Percentiles rank a stretch among this genome's conserved stretches.
Evolutionary conservation across 768 basidiomycete genomes (phyloP).

Genomic region (Trametopsis cervina): DNA sequence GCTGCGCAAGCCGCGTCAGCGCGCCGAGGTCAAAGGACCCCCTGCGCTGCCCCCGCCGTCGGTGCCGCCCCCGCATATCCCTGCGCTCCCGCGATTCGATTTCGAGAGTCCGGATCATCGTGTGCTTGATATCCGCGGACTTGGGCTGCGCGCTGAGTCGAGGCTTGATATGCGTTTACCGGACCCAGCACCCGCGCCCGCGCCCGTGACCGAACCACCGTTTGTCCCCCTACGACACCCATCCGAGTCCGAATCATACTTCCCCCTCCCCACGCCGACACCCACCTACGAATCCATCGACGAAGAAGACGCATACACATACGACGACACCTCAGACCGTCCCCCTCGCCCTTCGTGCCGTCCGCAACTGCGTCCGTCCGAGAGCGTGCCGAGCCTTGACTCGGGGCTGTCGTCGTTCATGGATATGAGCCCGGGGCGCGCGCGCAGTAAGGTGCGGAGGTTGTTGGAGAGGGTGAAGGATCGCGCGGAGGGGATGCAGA

Average conservation of each 20-base stretch:
- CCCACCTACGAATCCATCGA: neutral
- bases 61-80: neutral
- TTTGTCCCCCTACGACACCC: neutral
- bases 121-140: slow-evolving; percentile 7
- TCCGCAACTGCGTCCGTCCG: neutral
- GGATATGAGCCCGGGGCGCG: slow-evolving; percentile 1
- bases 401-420: slow-evolving; percentile 4
- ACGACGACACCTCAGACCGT: neutral
- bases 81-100: slow-evolving; percentile 10
- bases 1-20: too few relatives aligned
- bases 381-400: neutral
- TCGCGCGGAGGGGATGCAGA: neutral
- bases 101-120: slow-evolving; percentile 2
- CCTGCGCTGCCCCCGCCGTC: neutral
- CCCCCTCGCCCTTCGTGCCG: neutral
- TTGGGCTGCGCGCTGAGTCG: slow-evolving; percentile 5
- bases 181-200: neutral
- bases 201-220: neutral
- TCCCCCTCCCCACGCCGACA: neutral
- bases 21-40: too few relatives aligned
- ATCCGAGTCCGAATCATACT: neutral
- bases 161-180: neutral
- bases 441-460: neutral
- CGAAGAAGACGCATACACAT: neutral
- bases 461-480: neutral